A percentile compares a stretch with the other conserved stretches of the same genome.
These are phyloP conservation scores for Pythium sp. DNA, from an alignment of 352 stramenopile species.

Conservation along the genomic window DNA sequence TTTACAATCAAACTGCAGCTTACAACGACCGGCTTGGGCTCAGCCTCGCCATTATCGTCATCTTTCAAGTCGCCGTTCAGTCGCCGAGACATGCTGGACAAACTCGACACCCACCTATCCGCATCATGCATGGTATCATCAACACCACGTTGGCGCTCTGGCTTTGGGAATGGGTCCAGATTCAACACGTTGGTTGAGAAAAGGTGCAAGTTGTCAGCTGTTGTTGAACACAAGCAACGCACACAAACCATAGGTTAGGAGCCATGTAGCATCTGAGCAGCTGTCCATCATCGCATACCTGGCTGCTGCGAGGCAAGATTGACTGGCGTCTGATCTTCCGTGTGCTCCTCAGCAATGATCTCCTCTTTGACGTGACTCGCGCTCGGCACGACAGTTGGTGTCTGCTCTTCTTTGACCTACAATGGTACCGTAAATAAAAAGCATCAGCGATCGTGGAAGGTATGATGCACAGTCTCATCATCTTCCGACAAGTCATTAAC, in stretches of 20 bases:
- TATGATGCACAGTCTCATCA: background rate
- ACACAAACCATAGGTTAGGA: background rate
- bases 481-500: background rate
- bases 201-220: conserved; percentile 1
- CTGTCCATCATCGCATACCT: background rate
- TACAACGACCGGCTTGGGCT: conserved; percentile 41
- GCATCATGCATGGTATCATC: background rate
- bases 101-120: conserved; percentile 30
- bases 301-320: background rate
- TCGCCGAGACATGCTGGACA: conserved; percentile 11
- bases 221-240: too few species aligned
- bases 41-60: conserved; percentile 25
- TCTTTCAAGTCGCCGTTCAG: conserved; percentile 21
- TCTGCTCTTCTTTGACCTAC: conserved; percentile 9
- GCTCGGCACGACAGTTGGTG: background rate
- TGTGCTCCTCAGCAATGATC: background rate
- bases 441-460: background rate
- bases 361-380: conserved; percentile 7
- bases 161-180: conserved; percentile 10
- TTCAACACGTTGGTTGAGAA: conserved; percentile 17
- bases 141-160: background rate
- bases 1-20: conserved; percentile 58
- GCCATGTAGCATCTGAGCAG: background rate
- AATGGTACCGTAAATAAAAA: background rate
- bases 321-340: background rate